A percentile compares a stretch with the other conserved stretches of the same genome.
Evolutionary conservation across 352 stramenopile genomes (phyloP).

Genomic region (Pythium aquatile): DNA sequence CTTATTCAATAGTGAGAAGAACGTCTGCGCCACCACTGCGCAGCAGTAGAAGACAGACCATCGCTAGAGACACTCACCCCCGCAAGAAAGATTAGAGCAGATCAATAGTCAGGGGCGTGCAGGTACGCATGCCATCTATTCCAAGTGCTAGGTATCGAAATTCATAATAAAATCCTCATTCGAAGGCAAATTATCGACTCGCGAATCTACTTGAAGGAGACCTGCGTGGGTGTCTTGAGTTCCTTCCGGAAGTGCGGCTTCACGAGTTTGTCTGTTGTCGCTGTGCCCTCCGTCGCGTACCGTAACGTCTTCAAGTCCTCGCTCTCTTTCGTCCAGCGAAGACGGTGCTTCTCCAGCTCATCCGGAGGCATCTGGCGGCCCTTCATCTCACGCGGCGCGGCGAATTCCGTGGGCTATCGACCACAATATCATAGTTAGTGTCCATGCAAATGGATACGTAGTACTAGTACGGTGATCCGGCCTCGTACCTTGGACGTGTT

Average conservation of each 20-base stretch:
- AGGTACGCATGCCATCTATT: conserved; percentile 1
- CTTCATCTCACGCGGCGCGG: conserved; percentile 60
- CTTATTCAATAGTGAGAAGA: conserved; percentile 42
- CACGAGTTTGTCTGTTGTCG: conserved; percentile 42
- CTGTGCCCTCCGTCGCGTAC: conserved; percentile 60
- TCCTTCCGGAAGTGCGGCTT: conserved; percentile 61
- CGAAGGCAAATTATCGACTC: neutral
- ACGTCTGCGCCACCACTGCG: conserved; percentile 31
- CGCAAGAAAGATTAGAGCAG: neutral
- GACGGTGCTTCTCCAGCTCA: conserved; percentile 53
- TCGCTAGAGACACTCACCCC: conserved; percentile 2
- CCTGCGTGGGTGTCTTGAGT: conserved; percentile 46
- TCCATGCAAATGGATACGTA: neutral
- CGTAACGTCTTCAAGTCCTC: conserved; percentile 47
- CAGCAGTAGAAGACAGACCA: conserved; percentile 9
- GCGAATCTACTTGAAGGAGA: conserved; percentile 47
- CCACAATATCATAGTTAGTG: neutral
- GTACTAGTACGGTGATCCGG: neutral
- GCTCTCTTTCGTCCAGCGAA: conserved; percentile 64
- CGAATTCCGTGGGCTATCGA: conserved; percentile 53
- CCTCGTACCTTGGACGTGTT: conserved; percentile 41
- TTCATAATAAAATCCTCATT: conserved; percentile 10
- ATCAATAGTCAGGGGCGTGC: conserved; percentile 3
- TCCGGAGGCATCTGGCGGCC: conserved; percentile 38
- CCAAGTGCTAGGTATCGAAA: conserved; percentile 4